phyloP scores from a whole-genome alignment of 805 yeast species.

The Helenozyma rhizophorensis region DNA sequence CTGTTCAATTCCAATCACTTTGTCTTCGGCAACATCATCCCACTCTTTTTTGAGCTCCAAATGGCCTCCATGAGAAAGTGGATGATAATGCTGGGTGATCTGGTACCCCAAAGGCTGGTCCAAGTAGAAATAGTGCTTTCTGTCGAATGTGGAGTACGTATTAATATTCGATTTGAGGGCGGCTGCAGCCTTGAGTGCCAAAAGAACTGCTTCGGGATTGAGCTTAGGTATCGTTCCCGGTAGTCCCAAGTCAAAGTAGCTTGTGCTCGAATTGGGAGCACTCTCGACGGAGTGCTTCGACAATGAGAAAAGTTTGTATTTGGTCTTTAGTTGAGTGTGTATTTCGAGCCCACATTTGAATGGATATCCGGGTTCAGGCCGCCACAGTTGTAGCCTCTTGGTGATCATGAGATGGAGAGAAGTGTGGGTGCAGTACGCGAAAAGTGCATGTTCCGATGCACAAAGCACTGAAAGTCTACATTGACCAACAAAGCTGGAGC shows the following conservation, averaged over 20 bases:
- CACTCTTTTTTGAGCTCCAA: slow-evolving; percentile 43
- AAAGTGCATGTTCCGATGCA: no score
- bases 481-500: no score
- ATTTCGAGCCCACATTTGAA: slow-evolving; percentile 88
- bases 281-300: slow-evolving; percentile 25
- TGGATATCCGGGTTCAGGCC: slow-evolving; percentile 16
- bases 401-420: slow-evolving; percentile 9
- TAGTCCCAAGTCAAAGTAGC: slow-evolving; percentile 77
- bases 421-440: not conserved
- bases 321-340: slow-evolving; percentile 82
- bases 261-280: slow-evolving; percentile 64
- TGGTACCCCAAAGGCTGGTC: slow-evolving; percentile 97
- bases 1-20: slow-evolving; percentile 61
- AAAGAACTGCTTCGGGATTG: slow-evolving; percentile 67
- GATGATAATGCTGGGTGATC: slow-evolving; percentile 83
- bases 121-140: slow-evolving; percentile 94
- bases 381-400: slow-evolving; percentile 11
- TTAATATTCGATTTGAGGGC: slow-evolving; percentile 63
- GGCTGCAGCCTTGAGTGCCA: slow-evolving; percentile 68
- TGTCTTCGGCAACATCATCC: slow-evolving; percentile 48
- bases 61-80: slow-evolving; percentile 68
- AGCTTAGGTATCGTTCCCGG: slow-evolving; percentile 91
- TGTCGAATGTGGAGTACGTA: slow-evolving; percentile 64
- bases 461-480: no score
- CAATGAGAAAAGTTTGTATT: slow-evolving; percentile 69